These are phyloP conservation scores for Aspergillus sp. DNA, from an alignment of 2,329 filamentous ascomycete genomes.

Conservation along the genomic window DNA sequence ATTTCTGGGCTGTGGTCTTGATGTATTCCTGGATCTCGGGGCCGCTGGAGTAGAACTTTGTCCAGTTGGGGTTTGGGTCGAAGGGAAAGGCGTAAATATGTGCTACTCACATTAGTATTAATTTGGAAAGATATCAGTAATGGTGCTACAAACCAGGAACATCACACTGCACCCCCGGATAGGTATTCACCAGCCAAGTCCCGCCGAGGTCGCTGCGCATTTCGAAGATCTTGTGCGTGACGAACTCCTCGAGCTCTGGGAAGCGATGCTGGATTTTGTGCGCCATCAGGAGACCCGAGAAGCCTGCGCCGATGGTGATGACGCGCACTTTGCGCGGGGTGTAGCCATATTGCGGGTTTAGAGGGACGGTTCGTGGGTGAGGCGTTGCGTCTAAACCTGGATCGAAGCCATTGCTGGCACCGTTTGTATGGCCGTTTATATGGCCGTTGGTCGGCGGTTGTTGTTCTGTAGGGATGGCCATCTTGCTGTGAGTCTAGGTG, in stretches of 20 bases:
- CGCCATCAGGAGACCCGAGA: conserved; percentile 39
- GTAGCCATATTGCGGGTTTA: conserved; percentile 21
- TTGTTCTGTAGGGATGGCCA: too few relatives aligned
- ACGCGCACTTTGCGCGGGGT: conserved; percentile 21
- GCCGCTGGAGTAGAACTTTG: conserved; percentile 12
- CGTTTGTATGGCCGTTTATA: too few relatives aligned
- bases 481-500: too few relatives aligned
- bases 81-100: conserved; percentile 44
- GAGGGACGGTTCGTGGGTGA: conserved; percentile 8
- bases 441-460: too few relatives aligned
- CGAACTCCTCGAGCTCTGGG: conserved; percentile 29
- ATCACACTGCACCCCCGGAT: conserved; percentile 28
- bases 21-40: conserved; percentile 49
- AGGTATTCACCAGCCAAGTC: conserved; percentile 22
- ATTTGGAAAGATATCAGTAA: not conserved
- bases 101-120: not conserved
- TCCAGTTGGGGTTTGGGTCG: conserved; percentile 27
- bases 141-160: conserved; percentile 12
- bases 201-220: conserved; percentile 29
- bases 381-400: not conserved
- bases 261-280: conserved; percentile 41
- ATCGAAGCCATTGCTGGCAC: not conserved
- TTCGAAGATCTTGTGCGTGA: conserved; percentile 46
- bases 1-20: conserved; percentile 39
- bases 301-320: conserved; percentile 22